phyloP scores from a whole-genome alignment of 495 filamentous ascomycete species.

The Hypoxylon crocopeplum region DNA sequence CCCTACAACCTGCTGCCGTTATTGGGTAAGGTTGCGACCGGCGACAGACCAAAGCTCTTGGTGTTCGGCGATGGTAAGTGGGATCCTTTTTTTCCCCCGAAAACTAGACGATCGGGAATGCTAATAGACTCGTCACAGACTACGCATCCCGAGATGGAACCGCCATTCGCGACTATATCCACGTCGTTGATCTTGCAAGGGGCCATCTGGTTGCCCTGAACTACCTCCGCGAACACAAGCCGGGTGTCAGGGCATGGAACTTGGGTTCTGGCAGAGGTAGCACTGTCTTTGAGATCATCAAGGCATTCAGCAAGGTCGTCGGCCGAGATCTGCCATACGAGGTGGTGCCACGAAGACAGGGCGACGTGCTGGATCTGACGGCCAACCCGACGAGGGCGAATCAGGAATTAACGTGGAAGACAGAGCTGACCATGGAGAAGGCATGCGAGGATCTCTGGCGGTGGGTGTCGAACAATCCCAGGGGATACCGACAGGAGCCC shows the following conservation, averaged over 20 bases:
- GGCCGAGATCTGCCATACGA: conserved; percentile 87
- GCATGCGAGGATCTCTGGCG: conserved; percentile 94
- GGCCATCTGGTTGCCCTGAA: conserved; percentile 92
- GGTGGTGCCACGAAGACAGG: conserved; percentile 79
- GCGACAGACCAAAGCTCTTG: conserved; percentile 90
- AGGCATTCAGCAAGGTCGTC: conserved; percentile 86
- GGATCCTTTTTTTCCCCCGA: not conserved
- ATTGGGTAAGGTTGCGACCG: conserved; percentile 93
- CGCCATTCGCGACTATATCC: conserved; percentile 75
- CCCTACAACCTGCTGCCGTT: conserved; percentile 96
- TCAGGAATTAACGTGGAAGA: conserved; percentile 90
- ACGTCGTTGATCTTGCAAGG: conserved; percentile 70
- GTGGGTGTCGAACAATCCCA: conserved; percentile 94
- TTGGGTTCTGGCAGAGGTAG: conserved; percentile 93
- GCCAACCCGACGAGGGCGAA: conserved; percentile 89
- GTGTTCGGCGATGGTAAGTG: conserved; percentile 90
- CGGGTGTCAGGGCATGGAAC: conserved; percentile 96
- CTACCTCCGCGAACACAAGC: conserved; percentile 87
- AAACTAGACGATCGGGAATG: not conserved
- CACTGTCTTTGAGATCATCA: conserved; percentile 97
- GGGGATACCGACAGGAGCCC: conserved; percentile 90
- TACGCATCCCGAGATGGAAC: conserved; percentile 86
- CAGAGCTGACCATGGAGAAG: conserved; percentile 86
- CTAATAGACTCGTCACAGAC: conserved; percentile 61
- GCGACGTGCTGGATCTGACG: conserved; percentile 94